Base-by-base conservation (phyloP, 306 rosid species). In the Pyrus communis region DNA sequence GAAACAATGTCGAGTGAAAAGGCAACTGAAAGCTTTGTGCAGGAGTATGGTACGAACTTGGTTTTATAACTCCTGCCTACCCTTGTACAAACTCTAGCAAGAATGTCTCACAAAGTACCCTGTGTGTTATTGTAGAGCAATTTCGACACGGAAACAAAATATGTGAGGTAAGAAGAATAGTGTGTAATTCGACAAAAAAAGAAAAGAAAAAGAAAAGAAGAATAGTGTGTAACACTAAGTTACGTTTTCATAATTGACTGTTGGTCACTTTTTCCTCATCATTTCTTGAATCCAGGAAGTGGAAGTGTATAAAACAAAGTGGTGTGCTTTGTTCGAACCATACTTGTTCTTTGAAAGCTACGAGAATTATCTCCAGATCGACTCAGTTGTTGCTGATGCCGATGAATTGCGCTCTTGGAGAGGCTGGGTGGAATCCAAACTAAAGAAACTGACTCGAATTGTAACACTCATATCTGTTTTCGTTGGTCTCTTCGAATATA, bases 51-150 rank as follows among this genome's bases (percentile, higher is more conserved):
- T n/a, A n/a, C n/a, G n/a, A n/a, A n/a, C n/a, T n/a, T n/a, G n/a
- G n/a, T n/a, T n/a, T n/a, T n/a, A n/a, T n/a, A n/a, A n/a, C 98
- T 80, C 98, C 97, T 57, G 96, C 97, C 46, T 93, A 93, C 87
- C 96, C 98, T 79, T 91, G 97, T 85, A 93, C 91, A 97, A 93
- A 93, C 78, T 93, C 98, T 78, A 93, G 98, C 82, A 91, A 93
- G 76, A 93, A 91, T 81, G 97, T 91, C 60, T 93, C 98, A 0
- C 82, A 85, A 79, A 93, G 97, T 85, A 93, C 98, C 46, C 96
- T 88, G 5, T 93, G 97, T 80, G 97, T 91, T 78, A 93, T 93
- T 93, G 85, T 85, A 91, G 97, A 91, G 74, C 97, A 93, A 81
- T 93, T 93, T 82, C 74, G 66, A 49, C 69, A 58, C 74, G 97